A percentile compares a stretch with the other conserved stretches of the same genome.
Evolutionary conservation across 768 basidiomycete species (phyloP).

Genomic region (Clitopilus passeckerianus): DNA sequence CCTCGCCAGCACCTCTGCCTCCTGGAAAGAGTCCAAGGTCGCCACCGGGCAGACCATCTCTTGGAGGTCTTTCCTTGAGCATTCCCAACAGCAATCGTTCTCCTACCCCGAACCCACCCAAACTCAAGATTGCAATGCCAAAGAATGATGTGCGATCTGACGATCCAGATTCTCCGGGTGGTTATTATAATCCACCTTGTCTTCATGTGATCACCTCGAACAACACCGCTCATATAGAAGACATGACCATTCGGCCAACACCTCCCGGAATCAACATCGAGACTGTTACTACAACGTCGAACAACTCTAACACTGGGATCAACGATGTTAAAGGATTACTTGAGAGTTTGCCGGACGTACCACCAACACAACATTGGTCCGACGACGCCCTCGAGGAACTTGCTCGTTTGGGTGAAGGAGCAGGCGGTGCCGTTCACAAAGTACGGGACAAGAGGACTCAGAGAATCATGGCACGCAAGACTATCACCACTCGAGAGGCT

Average conservation of each 20-base stretch:
- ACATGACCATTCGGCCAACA: constrained; percentile 40
- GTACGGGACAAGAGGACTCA: constrained; percentile 80
- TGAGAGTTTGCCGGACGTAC: constrained; percentile 27
- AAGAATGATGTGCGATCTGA: constrained; percentile 9
- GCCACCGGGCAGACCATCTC: constrained; percentile 22
- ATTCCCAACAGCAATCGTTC: constrained; percentile 18
- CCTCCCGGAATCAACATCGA: constrained; percentile 10
- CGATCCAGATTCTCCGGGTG: constrained; percentile 23
- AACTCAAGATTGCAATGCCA: constrained; percentile 23
- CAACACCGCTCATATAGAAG: constrained; percentile 25
- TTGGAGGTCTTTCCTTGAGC: constrained; percentile 15
- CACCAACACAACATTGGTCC: constrained; percentile 41
- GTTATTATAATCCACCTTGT: constrained; percentile 39
- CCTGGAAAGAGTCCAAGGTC: constrained; percentile 16
- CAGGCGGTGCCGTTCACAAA: constrained; percentile 94
- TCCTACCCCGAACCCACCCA: constrained; percentile 24
- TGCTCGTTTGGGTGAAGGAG: constrained; percentile 84
- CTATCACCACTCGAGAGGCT: constrained; percentile 86
- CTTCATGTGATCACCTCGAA: constrained; percentile 13
- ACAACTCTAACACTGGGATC: constrained; percentile 26
- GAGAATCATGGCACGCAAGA: constrained; percentile 88
- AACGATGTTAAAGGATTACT: constrained; percentile 33
- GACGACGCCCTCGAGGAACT: constrained; percentile 76
- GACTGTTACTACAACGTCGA: constrained; percentile 23
- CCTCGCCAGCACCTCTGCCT: constrained; percentile 22